Evolutionary conservation across 2,329 filamentous ascomycete genomes (phyloP).

Genomic region (Exophiala oligosperma): DNA sequence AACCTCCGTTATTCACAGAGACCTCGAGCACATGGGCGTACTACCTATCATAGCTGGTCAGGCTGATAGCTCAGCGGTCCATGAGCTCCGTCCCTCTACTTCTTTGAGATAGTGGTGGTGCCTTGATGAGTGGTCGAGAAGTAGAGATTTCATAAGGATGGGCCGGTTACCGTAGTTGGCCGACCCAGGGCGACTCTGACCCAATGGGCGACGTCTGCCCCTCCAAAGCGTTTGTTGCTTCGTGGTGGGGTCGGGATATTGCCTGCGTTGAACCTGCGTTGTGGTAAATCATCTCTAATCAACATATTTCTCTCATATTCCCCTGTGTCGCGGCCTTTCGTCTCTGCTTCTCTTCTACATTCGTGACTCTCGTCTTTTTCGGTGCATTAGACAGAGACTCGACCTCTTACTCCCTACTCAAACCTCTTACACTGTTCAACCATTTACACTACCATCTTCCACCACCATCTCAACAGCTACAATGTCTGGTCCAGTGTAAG

Average conservation of each 20-base stretch:
- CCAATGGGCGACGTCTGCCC: constrained; percentile 5
- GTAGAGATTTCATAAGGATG: neutral
- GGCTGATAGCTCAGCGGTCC: neutral
- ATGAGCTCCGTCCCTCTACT: neutral
- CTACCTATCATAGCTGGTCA: constrained; percentile 5
- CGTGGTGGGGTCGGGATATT: constrained; percentile 13
- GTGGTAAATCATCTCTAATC: neutral
- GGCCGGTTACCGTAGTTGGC: constrained; percentile 8
- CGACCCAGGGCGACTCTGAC: neutral
- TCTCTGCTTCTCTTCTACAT: constrained; percentile 11
- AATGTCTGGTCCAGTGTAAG: constrained; percentile 33
- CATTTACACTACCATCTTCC: neutral
- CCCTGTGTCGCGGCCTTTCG: constrained; percentile 21
- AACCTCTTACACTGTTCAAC: neutral
- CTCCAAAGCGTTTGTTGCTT: constrained; percentile 29
- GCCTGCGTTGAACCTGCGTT: neutral
- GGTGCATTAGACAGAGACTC: constrained; percentile 32
- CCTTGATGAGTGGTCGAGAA: constrained; percentile 18
- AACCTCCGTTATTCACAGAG: constrained; percentile 13
- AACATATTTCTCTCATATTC: constrained; percentile 27
- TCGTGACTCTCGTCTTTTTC: constrained; percentile 31
- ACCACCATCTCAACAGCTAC: constrained; percentile 17
- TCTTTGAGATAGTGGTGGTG: constrained; percentile 19
- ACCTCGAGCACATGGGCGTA: constrained; percentile 16
- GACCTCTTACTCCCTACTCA: constrained; percentile 1